These are phyloP conservation scores for Cordyceps tenuipes DNA, from an alignment of 2,329 filamentous ascomycete genomes.

Conservation along the genomic window DNA sequence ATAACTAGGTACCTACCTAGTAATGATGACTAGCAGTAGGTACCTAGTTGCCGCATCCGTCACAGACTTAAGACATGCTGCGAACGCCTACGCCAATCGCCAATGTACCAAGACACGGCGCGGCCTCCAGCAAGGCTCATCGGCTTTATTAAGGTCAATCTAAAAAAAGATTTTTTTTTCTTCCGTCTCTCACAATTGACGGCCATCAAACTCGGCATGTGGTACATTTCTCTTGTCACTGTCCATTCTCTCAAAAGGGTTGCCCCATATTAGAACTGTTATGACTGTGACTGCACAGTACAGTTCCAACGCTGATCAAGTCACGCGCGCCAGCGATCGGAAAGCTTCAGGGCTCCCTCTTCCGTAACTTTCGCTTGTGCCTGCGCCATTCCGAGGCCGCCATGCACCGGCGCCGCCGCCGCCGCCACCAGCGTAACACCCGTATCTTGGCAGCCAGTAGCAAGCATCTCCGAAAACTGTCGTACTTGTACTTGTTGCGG, in stretches of 20 bases:
- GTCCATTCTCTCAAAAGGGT: background rate
- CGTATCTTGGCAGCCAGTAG: no score
- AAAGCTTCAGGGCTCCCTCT: background rate
- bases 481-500: no score
- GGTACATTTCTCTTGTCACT: background rate
- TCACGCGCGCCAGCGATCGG: conserved; percentile 6
- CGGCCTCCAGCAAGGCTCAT: background rate
- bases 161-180: background rate
- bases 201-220: background rate
- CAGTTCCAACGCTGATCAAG: background rate
- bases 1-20: no score
- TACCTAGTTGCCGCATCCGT: background rate
- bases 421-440: background rate
- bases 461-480: no score
- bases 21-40: no score
- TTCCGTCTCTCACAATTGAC: background rate
- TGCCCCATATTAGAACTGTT: background rate
- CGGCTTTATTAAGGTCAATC: background rate
- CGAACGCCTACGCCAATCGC: background rate
- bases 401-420: background rate
- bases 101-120: background rate
- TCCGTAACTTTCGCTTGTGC: background rate
- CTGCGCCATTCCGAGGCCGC: background rate
- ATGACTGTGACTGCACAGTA: no score
- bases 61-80: background rate